Evolutionary conservation across 2,329 filamentous ascomycete species (phyloP).

Genomic region (Setomelanomma holmii): DNA sequence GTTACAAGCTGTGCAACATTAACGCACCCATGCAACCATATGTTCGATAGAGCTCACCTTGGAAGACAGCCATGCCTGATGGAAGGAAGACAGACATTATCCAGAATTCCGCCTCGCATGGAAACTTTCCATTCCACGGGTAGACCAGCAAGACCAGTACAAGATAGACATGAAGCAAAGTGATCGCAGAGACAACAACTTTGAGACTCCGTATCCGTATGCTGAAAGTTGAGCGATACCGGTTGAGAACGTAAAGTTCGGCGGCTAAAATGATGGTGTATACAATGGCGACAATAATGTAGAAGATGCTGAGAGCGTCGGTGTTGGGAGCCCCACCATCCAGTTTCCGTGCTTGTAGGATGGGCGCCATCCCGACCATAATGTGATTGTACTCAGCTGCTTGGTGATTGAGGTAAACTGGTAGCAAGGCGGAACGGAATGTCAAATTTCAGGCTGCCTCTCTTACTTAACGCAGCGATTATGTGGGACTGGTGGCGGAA

Average conservation of each 20-base stretch:
- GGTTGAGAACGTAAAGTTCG: slow-evolving; percentile 41
- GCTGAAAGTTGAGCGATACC: slow-evolving; percentile 37
- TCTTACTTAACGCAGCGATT: slow-evolving; percentile 33
- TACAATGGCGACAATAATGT: slow-evolving; percentile 39
- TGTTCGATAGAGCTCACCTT: too few species aligned
- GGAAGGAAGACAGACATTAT: slow-evolving; percentile 49
- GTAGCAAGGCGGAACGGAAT: slow-evolving; percentile 2
- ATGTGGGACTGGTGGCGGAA: slow-evolving; percentile 26
- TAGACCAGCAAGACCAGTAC: slow-evolving; percentile 47
- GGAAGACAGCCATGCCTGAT: slow-evolving; percentile 49
- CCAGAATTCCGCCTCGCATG: slow-evolving; percentile 48
- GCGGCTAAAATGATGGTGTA: slow-evolving; percentile 42
- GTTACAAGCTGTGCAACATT: slow-evolving; percentile 49
- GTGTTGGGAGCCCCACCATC: slow-evolving; percentile 41
- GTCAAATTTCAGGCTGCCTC: slow-evolving; percentile 28
- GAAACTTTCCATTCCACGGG: slow-evolving; percentile 43
- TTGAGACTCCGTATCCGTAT: slow-evolving; percentile 43
- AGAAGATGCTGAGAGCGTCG: slow-evolving; percentile 41
- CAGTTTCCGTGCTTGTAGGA: slow-evolving; percentile 33
- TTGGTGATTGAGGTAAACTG: slow-evolving; percentile 3
- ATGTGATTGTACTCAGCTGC: slow-evolving; percentile 19
- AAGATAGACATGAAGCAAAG: slow-evolving; percentile 47
- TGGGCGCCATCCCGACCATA: slow-evolving; percentile 43
- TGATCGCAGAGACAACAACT: slow-evolving; percentile 42
- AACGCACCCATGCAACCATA: too few species aligned